phyloP scores from a whole-genome alignment of 23 red algal genomes.

The Gracilariopsis chorda region DNA sequence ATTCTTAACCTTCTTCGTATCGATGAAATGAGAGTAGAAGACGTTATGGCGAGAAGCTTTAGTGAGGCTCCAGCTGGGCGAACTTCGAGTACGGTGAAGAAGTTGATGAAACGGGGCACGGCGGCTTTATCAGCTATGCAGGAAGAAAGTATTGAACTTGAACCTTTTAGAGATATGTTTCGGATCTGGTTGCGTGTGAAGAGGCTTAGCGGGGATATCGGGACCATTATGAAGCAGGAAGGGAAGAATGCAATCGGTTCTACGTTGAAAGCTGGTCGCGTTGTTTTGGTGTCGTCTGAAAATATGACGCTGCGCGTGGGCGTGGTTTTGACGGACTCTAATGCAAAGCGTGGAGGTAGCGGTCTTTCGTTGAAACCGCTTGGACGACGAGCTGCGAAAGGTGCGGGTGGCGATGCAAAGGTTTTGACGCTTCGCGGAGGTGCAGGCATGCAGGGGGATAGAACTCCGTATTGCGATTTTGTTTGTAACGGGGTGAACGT shows the following conservation, averaged over 20 bases:
- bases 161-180: constrained; percentile 36
- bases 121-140: constrained; percentile 51
- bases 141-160: constrained; percentile 7
- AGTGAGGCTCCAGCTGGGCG: constrained; percentile 81
- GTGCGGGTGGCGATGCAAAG: not conserved
- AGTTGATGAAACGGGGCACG: constrained; percentile 57
- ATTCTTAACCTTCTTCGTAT: constrained; percentile 96
- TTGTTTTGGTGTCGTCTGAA: constrained; percentile 5
- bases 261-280: constrained; percentile 15
- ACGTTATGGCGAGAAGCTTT: constrained; percentile 94
- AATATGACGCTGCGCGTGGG: constrained; percentile 27
- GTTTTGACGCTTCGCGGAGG: constrained; percentile 39
- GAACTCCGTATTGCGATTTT: constrained; percentile 16
- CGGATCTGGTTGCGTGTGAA: not conserved
- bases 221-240: not conserved
- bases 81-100: constrained; percentile 33
- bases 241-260: constrained; percentile 39
- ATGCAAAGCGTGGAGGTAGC: not conserved
- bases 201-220: constrained; percentile 8
- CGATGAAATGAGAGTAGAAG: constrained; percentile 93
- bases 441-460: constrained; percentile 5
- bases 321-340: constrained; percentile 2
- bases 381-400: not conserved
- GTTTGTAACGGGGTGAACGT: not conserved
- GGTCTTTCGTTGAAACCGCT: not conserved